Percentiles rank a stretch among this genome's conserved stretches.
Evolutionary conservation across 2,329 filamentous ascomycete genomes (phyloP).

Genomic region (Albophoma yamanashiensis): DNA sequence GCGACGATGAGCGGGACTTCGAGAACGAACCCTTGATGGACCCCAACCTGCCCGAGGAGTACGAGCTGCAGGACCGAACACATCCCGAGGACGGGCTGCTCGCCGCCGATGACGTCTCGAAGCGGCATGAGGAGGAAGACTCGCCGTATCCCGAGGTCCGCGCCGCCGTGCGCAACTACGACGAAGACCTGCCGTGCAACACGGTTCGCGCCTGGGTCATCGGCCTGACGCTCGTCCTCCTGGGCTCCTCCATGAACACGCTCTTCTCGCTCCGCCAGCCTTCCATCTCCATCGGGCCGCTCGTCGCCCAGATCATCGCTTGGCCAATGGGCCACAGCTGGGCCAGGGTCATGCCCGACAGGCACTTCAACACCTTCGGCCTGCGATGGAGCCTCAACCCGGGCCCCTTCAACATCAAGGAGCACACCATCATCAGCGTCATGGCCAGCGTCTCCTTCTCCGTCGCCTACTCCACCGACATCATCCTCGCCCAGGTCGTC

Average conservation of each 20-base stretch:
- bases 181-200: slow-evolving; percentile 55
- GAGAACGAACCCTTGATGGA: slow-evolving; percentile 48
- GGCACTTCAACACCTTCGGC: slow-evolving; percentile 40
- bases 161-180: slow-evolving; percentile 53
- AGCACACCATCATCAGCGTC: slow-evolving; percentile 57
- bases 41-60: slow-evolving; percentile 35
- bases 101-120: slow-evolving; percentile 8
- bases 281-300: slow-evolving; percentile 47
- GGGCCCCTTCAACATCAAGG: slow-evolving; percentile 60
- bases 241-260: slow-evolving; percentile 52
- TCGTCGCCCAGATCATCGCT: slow-evolving; percentile 53
- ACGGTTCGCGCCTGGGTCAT: slow-evolving; percentile 57
- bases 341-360: slow-evolving; percentile 43
- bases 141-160: slow-evolving; percentile 58
- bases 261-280: slow-evolving; percentile 53
- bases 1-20: slow-evolving; percentile 34
- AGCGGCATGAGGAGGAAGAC: slow-evolving; percentile 37
- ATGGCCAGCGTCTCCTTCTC: slow-evolving; percentile 64
- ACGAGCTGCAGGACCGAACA: slow-evolving; percentile 20
- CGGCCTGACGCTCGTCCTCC: slow-evolving; percentile 42
- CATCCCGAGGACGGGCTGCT: slow-evolving; percentile 9
- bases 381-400: slow-evolving; percentile 49
- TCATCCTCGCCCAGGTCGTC: slow-evolving; percentile 58
- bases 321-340: slow-evolving; percentile 54
- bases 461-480: slow-evolving; percentile 63